These are phyloP conservation scores for Camellia lanceoleosa DNA, from an alignment of 148 eudicot genomes.

Conservation along the genomic window DNA sequence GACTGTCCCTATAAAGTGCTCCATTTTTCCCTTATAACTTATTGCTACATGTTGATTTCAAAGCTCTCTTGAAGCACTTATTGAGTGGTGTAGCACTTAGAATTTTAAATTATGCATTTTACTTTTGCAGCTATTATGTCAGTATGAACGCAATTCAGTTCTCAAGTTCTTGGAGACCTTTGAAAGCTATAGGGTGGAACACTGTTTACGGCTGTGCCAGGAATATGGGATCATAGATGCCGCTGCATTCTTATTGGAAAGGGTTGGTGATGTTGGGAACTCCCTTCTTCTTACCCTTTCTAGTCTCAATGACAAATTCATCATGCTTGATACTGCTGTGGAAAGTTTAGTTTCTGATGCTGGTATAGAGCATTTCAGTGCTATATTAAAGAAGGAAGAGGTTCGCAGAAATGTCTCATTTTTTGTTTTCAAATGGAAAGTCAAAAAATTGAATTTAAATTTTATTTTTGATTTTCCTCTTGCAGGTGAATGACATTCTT, in stretches of 20 bases:
- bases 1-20: not conserved
- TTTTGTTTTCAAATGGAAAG: conserved; percentile 6
- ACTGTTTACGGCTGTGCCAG: conserved; percentile 87
- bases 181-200: conserved; percentile 91
- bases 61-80: not conserved
- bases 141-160: conserved; percentile 71
- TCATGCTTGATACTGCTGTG: conserved; percentile 62
- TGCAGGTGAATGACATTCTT: conserved; percentile 59
- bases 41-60: not conserved
- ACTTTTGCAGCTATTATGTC: conserved; percentile 71
- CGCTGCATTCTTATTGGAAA: conserved; percentile 83
- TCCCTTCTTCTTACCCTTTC: conserved; percentile 77
- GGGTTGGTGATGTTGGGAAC: conserved; percentile 92
- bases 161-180: conserved; percentile 79
- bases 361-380: conserved; percentile 35
- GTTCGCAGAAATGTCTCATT: conserved; percentile 30
- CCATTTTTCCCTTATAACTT: not conserved
- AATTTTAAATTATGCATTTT: conserved; percentile 8
- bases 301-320: conserved; percentile 59
- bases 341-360: conserved; percentile 35
- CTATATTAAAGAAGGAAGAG: conserved; percentile 56
- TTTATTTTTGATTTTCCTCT: conserved; percentile 9
- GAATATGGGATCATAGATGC: conserved; percentile 83
- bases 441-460: not conserved
- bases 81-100: not conserved